A percentile compares a stretch with the other conserved stretches of the same genome.
Evolutionary conservation across 75 land plant genomes (phyloP).

Genomic region (Cryptomeria japonica): DNA sequence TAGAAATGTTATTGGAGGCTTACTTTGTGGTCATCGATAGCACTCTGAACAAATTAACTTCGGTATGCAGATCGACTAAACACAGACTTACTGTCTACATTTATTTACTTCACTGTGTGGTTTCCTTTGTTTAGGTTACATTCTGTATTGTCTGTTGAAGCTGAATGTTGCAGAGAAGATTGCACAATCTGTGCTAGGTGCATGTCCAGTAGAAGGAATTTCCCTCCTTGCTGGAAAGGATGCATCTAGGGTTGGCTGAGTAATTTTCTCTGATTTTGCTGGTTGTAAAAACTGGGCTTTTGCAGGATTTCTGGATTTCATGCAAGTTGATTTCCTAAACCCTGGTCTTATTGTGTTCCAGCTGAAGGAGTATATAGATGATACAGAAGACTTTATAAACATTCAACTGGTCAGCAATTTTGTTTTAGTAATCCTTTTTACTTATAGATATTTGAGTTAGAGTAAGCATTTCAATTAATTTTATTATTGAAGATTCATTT

Average conservation of each 20-base stretch:
- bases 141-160: background rate
- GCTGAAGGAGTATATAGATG: slow-evolving; percentile 93
- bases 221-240: background rate
- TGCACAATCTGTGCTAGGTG: background rate
- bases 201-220: background rate
- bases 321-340: background rate
- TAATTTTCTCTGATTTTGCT: background rate
- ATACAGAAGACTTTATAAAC: slow-evolving; percentile 92
- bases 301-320: background rate
- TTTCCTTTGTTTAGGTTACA: background rate
- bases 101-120: background rate
- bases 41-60: slow-evolving; percentile 77
- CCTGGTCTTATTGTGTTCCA: slow-evolving; percentile 28
- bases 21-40: slow-evolving; percentile 86
- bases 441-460: background rate
- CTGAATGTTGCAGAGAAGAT: background rate
- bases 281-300: background rate
- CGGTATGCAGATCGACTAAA: slow-evolving; percentile 34
- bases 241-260: background rate
- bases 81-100: background rate
- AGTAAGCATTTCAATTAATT: background rate
- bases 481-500: background rate
- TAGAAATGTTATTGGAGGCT: slow-evolving; percentile 90
- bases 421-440: background rate
- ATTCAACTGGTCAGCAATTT: slow-evolving; percentile 71